Conservation (phyloP, 768 basidiomycete genomes). For the Crepidotus variabilis region DNA sequence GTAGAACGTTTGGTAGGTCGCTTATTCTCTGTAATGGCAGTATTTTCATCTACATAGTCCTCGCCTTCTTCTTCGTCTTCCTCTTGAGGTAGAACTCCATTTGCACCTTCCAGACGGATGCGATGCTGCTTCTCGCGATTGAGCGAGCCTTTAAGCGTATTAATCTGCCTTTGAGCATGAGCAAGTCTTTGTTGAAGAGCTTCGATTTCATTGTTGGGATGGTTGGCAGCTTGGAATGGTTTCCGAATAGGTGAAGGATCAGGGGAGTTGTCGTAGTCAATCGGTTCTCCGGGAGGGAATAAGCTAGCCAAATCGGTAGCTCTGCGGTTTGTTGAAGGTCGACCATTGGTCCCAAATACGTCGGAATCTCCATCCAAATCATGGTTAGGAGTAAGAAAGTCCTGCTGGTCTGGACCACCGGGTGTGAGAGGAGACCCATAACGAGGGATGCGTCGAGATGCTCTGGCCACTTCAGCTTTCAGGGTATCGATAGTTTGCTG, state of each 20-base stretch:
- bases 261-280: constrained; percentile 54
- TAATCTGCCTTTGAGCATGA: constrained; percentile 84
- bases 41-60: constrained; percentile 46
- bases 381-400: constrained; percentile 56
- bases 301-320: constrained; percentile 41
- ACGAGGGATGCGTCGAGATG: constrained; percentile 55
- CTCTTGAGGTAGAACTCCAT: constrained; percentile 28
- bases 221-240: constrained; percentile 67
- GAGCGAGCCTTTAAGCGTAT: constrained; percentile 73
- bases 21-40: constrained; percentile 35
- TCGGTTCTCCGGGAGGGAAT: constrained; percentile 38
- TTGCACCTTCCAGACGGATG: constrained; percentile 35
- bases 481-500: constrained; percentile 75
- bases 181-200: constrained; percentile 76
- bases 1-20: constrained; percentile 29
- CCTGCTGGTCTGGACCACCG: constrained; percentile 38
- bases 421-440: constrained; percentile 78
- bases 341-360: constrained; percentile 58
- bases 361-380: constrained; percentile 59
- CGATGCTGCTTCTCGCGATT: constrained; percentile 82
- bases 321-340: constrained; percentile 60
- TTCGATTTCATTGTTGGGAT: constrained; percentile 79
- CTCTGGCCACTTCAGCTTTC: constrained; percentile 68
- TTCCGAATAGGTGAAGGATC: constrained; percentile 50
- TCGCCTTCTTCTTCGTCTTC: constrained; percentile 36